Evolutionary conservation across 148 eudicot species (phyloP).

Genomic region (Agrostemma githago): DNA sequence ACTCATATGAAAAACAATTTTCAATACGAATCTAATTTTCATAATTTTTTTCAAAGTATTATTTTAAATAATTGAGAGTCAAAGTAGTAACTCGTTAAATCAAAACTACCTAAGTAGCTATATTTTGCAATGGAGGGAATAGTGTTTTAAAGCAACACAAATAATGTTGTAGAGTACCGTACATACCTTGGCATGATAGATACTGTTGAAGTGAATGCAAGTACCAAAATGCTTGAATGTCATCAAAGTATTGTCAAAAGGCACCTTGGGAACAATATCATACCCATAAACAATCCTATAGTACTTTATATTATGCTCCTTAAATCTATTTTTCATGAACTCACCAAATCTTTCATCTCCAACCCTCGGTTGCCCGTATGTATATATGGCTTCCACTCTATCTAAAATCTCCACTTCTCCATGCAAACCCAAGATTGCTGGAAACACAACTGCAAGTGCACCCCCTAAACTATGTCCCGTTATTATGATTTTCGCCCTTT

Average conservation of each 20-base stretch:
- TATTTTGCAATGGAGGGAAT: too few relatives aligned
- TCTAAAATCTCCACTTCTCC: constrained; percentile 35
- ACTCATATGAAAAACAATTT: too few relatives aligned
- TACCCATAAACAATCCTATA: constrained; percentile 61
- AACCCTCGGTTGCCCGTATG: constrained; percentile 82
- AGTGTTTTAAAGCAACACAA: too few relatives aligned
- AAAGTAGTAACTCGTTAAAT: too few relatives aligned
- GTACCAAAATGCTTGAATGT: constrained; percentile 74
- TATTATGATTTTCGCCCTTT: constrained; percentile 36
- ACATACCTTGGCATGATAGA: constrained; percentile 66
- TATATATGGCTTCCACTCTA: constrained; percentile 51
- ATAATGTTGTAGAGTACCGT: not conserved
- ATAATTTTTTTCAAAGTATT: too few relatives aligned
- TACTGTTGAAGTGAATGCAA: constrained; percentile 49
- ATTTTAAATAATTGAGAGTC: too few relatives aligned
- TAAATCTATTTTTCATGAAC: constrained; percentile 36
- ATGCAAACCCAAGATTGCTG: constrained; percentile 49
- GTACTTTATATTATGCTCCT: constrained; percentile 30
- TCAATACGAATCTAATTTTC: too few relatives aligned
- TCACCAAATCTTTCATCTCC: constrained; percentile 53
- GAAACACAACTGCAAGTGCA: constrained; percentile 63
- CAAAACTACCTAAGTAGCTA: too few relatives aligned
- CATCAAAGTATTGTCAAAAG: constrained; percentile 40
- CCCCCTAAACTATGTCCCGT: constrained; percentile 92
- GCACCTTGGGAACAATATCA: constrained; percentile 64